Base-by-base conservation (phyloP, 2,329 filamentous ascomycete genomes). In the Aspergillus sp. region DNA sequence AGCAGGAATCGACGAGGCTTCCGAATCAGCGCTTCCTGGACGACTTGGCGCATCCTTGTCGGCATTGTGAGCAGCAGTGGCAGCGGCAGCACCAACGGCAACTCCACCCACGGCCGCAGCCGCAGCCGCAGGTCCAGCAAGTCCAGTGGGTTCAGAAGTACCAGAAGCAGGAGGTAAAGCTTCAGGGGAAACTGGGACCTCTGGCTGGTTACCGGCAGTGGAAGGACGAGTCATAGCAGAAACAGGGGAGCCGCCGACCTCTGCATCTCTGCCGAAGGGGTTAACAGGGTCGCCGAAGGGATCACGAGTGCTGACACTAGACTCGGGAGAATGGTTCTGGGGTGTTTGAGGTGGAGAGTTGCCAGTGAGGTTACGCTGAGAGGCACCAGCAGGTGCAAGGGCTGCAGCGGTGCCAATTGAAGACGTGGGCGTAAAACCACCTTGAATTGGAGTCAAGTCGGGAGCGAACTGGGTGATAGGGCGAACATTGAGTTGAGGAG, bases 391-490 rank as follows among this genome's bases (percentile, higher is more conserved):
- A 11, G 64, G 19, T 27, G 53, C 62, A 31, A 61, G 24, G 8
- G 63, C 58, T 43, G 62, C 64, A 15, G 61, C 62, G 24, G 60
- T 61, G 41, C 59, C 63, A 49, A 48, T 60, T 27, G 56, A 53
- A 44, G 60, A 53, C 9, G 65, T 52, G 51, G 66, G 66, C 27
- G 65, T 68, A 21, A 64, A 61, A 55, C 72, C 64, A 57, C 66
- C 60, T 72, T 74, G 56, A 15, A 21, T 44, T 6, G 73, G 73
- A 59, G 71, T 78, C 61, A 90, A 82, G 68, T 85, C 86, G 5
- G 91, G 90, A 40, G 90, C 82, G 75, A 96, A 93, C 68, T 95
- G 87, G 41, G 91, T 93, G 49, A 95, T 84, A 3, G 92, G 92
- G 50, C 91, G 88, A 54, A 96, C 82, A 69, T 91, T 96, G 60